phyloP scores from a whole-genome alignment of 2,329 filamentous ascomycete genomes.

The Moelleriella libera region DNA sequence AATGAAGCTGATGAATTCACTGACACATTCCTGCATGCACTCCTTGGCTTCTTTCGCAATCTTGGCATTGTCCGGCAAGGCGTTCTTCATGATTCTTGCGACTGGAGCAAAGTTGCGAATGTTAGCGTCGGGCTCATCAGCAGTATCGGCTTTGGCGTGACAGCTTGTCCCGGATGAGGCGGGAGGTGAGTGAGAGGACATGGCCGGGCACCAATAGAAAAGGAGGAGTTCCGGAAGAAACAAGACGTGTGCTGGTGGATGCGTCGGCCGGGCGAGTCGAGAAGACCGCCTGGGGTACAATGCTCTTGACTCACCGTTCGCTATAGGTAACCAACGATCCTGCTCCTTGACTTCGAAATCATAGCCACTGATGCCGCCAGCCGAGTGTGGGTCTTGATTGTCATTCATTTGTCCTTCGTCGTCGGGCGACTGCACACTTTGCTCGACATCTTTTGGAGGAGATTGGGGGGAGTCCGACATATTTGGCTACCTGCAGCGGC shows the following conservation, averaged over 20 bases:
- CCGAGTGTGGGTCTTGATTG: constrained; percentile 61
- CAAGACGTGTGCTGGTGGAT: not conserved
- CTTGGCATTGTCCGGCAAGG: constrained; percentile 94
- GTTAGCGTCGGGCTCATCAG: constrained; percentile 67
- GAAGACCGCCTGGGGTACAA: constrained; percentile 2
- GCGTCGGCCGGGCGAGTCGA: constrained; percentile 1
- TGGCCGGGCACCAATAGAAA: constrained; percentile 17
- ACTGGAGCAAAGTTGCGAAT: constrained; percentile 92
- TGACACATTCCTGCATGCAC: constrained; percentile 99
- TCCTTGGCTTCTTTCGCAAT: constrained; percentile 99
- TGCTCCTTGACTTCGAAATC: constrained; percentile 99
- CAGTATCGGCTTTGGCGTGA: constrained; percentile 31
- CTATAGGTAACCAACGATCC: constrained; percentile 98
- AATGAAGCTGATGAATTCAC: constrained; percentile 99
- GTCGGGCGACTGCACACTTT: constrained; percentile 82
- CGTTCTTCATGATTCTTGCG: constrained; percentile 97
- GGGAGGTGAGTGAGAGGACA: constrained; percentile 45
- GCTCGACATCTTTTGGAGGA: constrained; percentile 91
- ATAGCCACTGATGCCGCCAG: constrained; percentile 50
- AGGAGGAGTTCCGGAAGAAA: too few species aligned
- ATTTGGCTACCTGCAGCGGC: constrained; percentile 62
- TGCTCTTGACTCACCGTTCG: constrained; percentile 74
- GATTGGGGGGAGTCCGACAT: constrained; percentile 81
- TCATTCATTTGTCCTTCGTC: constrained; percentile 93
- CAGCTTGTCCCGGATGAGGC: constrained; percentile 33